Percentiles rank a stretch among this genome's conserved stretches.
Conservation (phyloP, 1,284 basidiomycete genomes). For the Microbotryum intermedium region DNA sequence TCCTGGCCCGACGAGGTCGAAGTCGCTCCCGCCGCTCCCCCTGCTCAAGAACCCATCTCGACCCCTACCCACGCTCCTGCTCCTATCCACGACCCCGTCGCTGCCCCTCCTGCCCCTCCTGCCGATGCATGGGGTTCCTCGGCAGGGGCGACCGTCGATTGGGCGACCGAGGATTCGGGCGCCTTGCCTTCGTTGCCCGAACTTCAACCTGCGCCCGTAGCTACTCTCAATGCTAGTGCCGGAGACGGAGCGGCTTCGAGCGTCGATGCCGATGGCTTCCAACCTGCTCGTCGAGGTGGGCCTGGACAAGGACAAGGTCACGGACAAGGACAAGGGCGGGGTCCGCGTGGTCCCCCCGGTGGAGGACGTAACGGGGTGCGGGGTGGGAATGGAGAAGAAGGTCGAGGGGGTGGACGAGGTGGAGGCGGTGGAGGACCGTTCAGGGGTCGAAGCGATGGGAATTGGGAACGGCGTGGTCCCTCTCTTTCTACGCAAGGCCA, state of each 20-base stretch:
- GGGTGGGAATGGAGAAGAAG: background rate
- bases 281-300: slow-evolving; percentile 1
- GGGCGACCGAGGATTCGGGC: slow-evolving; percentile 17
- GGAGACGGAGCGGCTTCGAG: background rate
- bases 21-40: background rate
- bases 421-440: background rate
- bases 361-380: background rate
- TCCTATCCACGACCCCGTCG: slow-evolving; percentile 9
- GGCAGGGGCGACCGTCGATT: slow-evolving; percentile 10
- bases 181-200: slow-evolving; percentile 17
- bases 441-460: background rate
- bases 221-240: background rate
- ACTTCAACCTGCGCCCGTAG: slow-evolving; percentile 8
- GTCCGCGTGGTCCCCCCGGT: background rate
- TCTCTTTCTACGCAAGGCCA: too few relatives aligned
- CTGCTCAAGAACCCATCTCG: background rate
- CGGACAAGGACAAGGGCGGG: background rate
- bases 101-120: background rate
- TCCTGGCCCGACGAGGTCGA: slow-evolving; percentile 13
- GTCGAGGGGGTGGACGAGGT: background rate
- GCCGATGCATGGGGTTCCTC: background rate
- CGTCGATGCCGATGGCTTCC: slow-evolving; percentile 15
- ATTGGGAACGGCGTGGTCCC: too few relatives aligned
- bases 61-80: slow-evolving; percentile 2
- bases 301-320: background rate